Evolutionary conservation across 2,329 filamentous ascomycete species (phyloP), one percentile per base, ranked within the genome.

Genomic region (Proliferodiscus dingleyae): DNA sequence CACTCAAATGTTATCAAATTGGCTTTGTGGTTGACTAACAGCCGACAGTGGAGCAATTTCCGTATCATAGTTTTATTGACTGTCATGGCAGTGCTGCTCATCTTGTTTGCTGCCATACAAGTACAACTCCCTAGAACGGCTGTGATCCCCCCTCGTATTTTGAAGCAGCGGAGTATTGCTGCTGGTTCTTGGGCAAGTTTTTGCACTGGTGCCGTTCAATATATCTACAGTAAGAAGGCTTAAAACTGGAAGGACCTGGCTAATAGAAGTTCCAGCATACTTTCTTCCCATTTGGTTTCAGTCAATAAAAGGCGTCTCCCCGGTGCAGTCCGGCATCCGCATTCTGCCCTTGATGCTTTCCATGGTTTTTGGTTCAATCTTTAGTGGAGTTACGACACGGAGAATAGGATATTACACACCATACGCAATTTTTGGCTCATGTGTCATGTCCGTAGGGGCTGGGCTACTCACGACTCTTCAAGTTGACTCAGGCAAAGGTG

Each of bases 261-360:
- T 34, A 15, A 9, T 19, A 3, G 13, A 16, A 2, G 19, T 16
- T 19, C n/a, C 19, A 9, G 15, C 32, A 16, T 6, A 34, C 32
- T 7, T 6, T 13, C 32, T 71, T 33, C 66, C 73, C 41, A 72
- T 75, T 47, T 67, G 70, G 54, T 71, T 71, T 56, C 68, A 72
- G 42, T 66, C 67, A 4, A 64, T 71, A 43, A 64, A 67, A 28
- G 63, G 63, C 18, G 62, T 60, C 5, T 60, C 61, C 5, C 68
- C 69, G 3, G 61, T 66, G 41, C 62, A 66, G 23, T 70, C 68
- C 3, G 69, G 69, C 21, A 70, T 72, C 41, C 63, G 64, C 16
- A 45, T 69, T 6, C 51, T 65, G 8, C 62, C 62, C 3, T 38
- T 57, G 22, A 52, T 65, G 26, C 43, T 63, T 13, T 47, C 64